Evolutionary conservation across 1,284 basidiomycete species (phyloP).

Genomic region (Meripilus lineatus): DNA sequence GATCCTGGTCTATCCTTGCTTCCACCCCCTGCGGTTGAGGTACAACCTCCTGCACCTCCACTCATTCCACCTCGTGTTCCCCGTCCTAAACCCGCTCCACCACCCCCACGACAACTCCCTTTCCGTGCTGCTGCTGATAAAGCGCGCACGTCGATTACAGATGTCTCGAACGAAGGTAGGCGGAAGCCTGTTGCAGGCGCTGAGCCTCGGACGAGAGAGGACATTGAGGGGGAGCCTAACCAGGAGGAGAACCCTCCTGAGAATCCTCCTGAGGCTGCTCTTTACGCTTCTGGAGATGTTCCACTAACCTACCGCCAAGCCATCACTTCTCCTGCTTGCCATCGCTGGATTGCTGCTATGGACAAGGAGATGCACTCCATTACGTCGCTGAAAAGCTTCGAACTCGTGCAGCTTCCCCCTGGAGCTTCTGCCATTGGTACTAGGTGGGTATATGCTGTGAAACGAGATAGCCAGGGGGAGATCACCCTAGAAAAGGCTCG

Average conservation of each 20-base stretch:
- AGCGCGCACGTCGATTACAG: too few species aligned
- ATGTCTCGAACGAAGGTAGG: too few species aligned
- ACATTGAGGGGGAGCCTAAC: conserved; percentile 1
- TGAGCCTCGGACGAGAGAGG: conserved; percentile 1
- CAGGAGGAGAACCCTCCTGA: conserved; percentile 7
- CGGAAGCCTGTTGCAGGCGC: too few species aligned
- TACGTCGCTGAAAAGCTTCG: conserved; percentile 16
- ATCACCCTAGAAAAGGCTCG: conserved; percentile 20
- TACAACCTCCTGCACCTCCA: too few species aligned
- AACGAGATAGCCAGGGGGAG: conserved; percentile 21
- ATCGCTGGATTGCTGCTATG: conserved; percentile 24
- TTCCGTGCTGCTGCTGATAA: too few species aligned
- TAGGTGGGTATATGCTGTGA: conserved; percentile 25
- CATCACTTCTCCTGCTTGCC: conserved; percentile 9
- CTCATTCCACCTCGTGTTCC: too few species aligned
- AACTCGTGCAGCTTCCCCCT: conserved; percentile 12
- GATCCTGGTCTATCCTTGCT: too few species aligned
- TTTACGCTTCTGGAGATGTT: background rate
- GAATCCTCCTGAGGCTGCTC: background rate
- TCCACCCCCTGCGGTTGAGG: too few species aligned
- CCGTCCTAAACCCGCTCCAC: too few species aligned
- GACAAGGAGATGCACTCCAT: conserved; percentile 20
- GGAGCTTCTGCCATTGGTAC: conserved; percentile 12
- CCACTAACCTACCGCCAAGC: conserved; percentile 1
- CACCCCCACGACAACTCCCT: too few species aligned